A percentile compares a stretch with the other conserved stretches of the same genome.
These are phyloP conservation scores for Manihot esculenta DNA, from an alignment of 441 rosid species.

Conservation along the genomic window DNA sequence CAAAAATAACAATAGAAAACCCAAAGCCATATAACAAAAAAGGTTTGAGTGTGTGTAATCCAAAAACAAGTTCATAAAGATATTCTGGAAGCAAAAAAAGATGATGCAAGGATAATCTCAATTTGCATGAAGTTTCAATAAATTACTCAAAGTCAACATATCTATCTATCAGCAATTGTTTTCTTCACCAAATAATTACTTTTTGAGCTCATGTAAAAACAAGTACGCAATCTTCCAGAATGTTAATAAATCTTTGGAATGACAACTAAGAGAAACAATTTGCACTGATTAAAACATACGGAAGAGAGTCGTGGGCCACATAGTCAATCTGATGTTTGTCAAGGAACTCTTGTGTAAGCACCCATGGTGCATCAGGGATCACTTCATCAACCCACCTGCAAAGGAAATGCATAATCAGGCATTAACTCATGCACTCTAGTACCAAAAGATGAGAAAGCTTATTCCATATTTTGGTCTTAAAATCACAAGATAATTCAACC, in stretches of 20 bases:
- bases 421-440: not conserved
- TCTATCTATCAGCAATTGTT: not conserved
- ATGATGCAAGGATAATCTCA: not conserved
- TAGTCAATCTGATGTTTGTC: conserved; percentile 77
- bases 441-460: not conserved
- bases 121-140: not conserved
- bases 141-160: not conserved
- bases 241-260: not conserved
- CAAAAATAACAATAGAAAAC: not conserved
- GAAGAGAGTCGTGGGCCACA: conserved; percentile 91
- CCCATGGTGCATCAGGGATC: conserved; percentile 94
- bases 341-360: conserved; percentile 65
- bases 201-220: not conserved
- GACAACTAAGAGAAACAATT: not conserved
- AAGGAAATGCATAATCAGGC: conserved; percentile 1
- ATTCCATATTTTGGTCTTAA: not conserved
- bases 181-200: not conserved
- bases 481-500: not conserved
- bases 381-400: conserved; percentile 95
- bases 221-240: not conserved
- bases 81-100: not conserved
- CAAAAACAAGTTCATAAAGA: not conserved
- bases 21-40: not conserved
- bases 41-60: not conserved
- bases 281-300: conserved; percentile 47